A percentile compares a stretch with the other conserved stretches of the same genome.
Evolutionary conservation across 306 rosid genomes (phyloP).

Genomic region (Albizia julibrissin): DNA sequence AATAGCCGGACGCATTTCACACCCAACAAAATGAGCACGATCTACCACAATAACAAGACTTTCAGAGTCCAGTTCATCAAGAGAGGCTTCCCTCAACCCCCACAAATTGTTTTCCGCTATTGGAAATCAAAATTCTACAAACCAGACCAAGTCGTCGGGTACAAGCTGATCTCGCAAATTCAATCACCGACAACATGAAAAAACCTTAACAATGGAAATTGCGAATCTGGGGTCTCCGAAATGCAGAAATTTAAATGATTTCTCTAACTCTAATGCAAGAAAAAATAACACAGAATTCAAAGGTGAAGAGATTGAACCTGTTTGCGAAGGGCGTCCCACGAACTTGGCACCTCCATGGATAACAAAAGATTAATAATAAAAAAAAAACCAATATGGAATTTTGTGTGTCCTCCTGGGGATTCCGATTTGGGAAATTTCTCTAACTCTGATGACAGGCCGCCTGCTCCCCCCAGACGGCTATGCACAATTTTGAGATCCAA

Average conservation of each 20-base stretch:
- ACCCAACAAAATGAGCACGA: constrained; percentile 5
- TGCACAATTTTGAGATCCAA: constrained; percentile 17
- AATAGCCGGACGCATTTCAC: not conserved
- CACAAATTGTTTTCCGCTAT: not conserved
- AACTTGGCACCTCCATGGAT: constrained; percentile 67
- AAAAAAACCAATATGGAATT: not conserved
- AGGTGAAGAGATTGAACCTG: constrained; percentile 50
- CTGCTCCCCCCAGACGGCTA: constrained; percentile 38
- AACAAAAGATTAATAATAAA: not conserved
- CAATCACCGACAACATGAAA: constrained; percentile 20
- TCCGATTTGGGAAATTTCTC: too few species aligned
- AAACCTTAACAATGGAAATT: not conserved
- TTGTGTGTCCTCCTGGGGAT: not conserved
- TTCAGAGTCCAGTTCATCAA: not conserved
- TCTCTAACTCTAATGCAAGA: not conserved
- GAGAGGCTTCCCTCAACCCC: not conserved
- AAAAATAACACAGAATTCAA: not conserved
- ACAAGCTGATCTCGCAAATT: not conserved
- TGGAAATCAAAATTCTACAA: constrained; percentile 14
- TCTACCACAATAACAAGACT: constrained; percentile 12
- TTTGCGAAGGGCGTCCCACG: constrained; percentile 94
- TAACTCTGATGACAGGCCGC: constrained; percentile 47
- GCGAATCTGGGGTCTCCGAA: not conserved
- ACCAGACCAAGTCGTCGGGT: not conserved
- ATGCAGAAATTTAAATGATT: not conserved